phyloP scores from a whole-genome alignment of 2,329 filamentous ascomycete species.

The Aspergillus latus region DNA sequence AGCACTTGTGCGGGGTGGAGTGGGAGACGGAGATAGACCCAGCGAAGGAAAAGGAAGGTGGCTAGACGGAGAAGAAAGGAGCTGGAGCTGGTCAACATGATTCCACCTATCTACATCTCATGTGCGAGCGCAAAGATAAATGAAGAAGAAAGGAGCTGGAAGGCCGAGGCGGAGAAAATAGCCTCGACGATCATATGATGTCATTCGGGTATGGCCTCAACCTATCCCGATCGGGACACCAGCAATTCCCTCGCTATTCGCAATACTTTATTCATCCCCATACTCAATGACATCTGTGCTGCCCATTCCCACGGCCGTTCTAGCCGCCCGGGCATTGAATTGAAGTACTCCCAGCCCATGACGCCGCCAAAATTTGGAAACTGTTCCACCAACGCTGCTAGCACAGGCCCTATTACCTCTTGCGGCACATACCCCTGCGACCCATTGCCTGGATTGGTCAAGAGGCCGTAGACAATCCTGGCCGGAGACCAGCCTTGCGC shows the following conservation, averaged over 20 bases:
- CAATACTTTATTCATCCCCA: conserved; percentile 44
- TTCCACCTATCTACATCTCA: conserved; percentile 8
- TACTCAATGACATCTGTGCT: conserved; percentile 58
- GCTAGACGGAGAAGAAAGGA: conserved; percentile 39
- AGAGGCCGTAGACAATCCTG: conserved; percentile 75
- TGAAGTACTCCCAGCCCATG: conserved; percentile 96
- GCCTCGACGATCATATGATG: conserved; percentile 15
- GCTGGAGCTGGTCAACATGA: conserved; percentile 39
- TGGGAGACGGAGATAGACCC: conserved; percentile 33
- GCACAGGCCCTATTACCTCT: conserved; percentile 56
- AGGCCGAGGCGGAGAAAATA: conserved; percentile 1
- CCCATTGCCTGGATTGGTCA: conserved; percentile 77
- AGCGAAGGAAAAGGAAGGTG: conserved; percentile 46
- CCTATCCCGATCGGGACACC: conserved; percentile 11
- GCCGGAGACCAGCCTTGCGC: conserved; percentile 66
- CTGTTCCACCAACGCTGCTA: conserved; percentile 57
- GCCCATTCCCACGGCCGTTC: conserved; percentile 77
- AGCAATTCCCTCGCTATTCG: conserved; percentile 33
- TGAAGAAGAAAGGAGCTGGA: not conserved
- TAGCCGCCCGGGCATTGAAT: conserved; percentile 66
- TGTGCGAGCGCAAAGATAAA: not conserved
- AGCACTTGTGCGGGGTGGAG: conserved; percentile 1
- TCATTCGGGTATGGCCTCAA: conserved; percentile 14
- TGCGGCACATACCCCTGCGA: conserved; percentile 62
- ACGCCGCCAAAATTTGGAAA: conserved; percentile 78